Evolutionary conservation across 257 asterid genomes (phyloP), one percentile per base, ranked within the genome.

Genomic region (Nicotiana undulata): DNA sequence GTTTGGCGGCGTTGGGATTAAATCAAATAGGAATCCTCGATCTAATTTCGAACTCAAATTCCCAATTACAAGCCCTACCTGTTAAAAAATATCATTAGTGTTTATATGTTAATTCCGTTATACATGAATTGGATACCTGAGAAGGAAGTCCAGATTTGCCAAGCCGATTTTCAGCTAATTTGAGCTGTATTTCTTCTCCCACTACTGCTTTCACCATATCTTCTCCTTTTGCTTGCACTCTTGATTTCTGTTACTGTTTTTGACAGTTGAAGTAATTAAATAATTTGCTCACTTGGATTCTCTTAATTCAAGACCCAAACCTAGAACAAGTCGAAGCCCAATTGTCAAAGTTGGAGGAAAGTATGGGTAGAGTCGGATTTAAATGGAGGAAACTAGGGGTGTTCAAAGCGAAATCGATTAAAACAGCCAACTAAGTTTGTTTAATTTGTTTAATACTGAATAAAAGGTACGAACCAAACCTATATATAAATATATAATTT

Each of bases 61-160:
- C 81, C 99, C 98, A 56, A 96, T 92, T 82, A 96, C 95, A 75
- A 96, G 92, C 79, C 98, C 99, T 51, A 96, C 90, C 98, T 94
- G 87, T 44, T 40, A 13, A 80, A 60, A 70, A 59, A 61, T 53
- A 37, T 46, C 9, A 28, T 37, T 12, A 49, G 76, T 17, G 51
- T 20, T 15, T 4, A 78, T 76, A 15, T 55, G 46, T 10, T 3
- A 37, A 53, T 32, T 32, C 3, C 29, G 76, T 18, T 3, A 34
- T 67, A 74, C 29, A 70, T 37, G n/a, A 32, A 31, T 31, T 4
- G 81, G 78, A 66, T 11, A 93, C 97, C 96, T 95, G 90, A 59
- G 90, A 88, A 9, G 89, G 86, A 61, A 88, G 65, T 32, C 94
- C 83, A 26, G 92, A 88, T 83, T 84, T 84, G 82, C 89, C 83